Evolutionary conservation across 2,329 filamentous ascomycete species (phyloP), one percentile per base, ranked within the genome.

Genomic region (Pseudogymnoascus verrucosus): DNA sequence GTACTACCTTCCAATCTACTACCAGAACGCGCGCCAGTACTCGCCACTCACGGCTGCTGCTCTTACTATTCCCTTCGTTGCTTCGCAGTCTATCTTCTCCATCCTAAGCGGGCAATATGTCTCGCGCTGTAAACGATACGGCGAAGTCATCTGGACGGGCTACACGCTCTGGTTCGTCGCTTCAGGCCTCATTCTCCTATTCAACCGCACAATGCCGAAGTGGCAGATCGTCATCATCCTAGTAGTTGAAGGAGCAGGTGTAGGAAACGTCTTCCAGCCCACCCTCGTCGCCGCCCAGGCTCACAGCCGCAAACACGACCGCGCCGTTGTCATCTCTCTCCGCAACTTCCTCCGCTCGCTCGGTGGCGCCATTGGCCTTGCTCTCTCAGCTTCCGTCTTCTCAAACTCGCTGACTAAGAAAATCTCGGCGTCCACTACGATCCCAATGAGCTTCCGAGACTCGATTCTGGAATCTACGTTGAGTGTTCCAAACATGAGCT

Each of bases 1-100:
- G 1, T 88, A 86, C 72, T 88, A 84, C 40, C 71, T 88, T 4
- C 85, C 85, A 1, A 74, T 87, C 0, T 88, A 85, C 71, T 82
- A 84, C 51, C 84, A 88, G 67, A 86, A 86, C 64, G 82, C 79
- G 1, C 65, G 71, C 8, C 67, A 68, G 59, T 72, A 63, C 42
- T 69, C 70, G 8, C 70, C 71, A 12, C 59, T 72, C 2, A 77
- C 79, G 23, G 84, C 84, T 3, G 84, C 84, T 1, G 76, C 76
- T 6, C 73, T 84, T 31, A 79, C 78, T 2, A 74, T 82, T 7
- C 78, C 82, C 0, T 74, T 86, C 65, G 78, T 84, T 7, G 72
- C 74, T 16, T 73, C 74, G 6, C 82, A 86, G 71, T 71, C 77
- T 3, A 67, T 76, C 1, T 70, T 76, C 5, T 83, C 81, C 1